Percentiles rank a stretch among this genome's conserved stretches.
Conservation (phyloP, 2,329 filamentous ascomycete genomes). For the Colletotrichum sp. region DNA sequence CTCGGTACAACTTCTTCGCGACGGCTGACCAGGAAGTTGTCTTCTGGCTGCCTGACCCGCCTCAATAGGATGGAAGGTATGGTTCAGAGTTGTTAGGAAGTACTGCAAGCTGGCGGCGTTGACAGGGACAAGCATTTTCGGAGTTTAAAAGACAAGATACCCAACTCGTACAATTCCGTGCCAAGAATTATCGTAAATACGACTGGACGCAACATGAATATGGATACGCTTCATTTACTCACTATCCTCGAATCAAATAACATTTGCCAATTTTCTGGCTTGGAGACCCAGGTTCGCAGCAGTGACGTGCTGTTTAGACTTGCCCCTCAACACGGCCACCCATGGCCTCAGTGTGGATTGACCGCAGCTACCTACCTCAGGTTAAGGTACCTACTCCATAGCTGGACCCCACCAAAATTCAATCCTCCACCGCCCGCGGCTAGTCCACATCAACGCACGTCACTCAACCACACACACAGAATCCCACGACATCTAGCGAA, state of each 20-base stretch:
- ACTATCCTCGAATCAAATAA: background rate
- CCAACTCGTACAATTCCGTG: background rate
- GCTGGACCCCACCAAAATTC: slow-evolving; percentile 13
- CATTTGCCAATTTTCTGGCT: background rate
- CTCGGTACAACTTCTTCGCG: slow-evolving; percentile 88
- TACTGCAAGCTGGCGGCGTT: background rate
- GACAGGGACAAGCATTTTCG: background rate
- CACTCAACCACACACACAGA: background rate
- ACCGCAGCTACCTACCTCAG: background rate
- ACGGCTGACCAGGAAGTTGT: slow-evolving; percentile 85
- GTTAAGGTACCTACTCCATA: background rate
- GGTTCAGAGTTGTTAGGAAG: background rate
- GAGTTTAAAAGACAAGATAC: slow-evolving; percentile 19
- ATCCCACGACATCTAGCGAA: background rate
- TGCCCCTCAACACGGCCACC: background rate
- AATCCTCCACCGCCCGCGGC: background rate
- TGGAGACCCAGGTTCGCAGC: background rate
- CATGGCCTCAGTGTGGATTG: background rate
- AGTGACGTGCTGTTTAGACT: background rate
- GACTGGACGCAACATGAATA: background rate
- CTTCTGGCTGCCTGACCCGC: slow-evolving; percentile 78
- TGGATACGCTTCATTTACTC: background rate
- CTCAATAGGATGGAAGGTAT: slow-evolving; percentile 40
- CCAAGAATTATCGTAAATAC: background rate
- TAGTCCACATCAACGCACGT: background rate